Evolutionary conservation across 2,329 filamentous ascomycete genomes (phyloP).

Genomic region (Neonectria neomacrospora): DNA sequence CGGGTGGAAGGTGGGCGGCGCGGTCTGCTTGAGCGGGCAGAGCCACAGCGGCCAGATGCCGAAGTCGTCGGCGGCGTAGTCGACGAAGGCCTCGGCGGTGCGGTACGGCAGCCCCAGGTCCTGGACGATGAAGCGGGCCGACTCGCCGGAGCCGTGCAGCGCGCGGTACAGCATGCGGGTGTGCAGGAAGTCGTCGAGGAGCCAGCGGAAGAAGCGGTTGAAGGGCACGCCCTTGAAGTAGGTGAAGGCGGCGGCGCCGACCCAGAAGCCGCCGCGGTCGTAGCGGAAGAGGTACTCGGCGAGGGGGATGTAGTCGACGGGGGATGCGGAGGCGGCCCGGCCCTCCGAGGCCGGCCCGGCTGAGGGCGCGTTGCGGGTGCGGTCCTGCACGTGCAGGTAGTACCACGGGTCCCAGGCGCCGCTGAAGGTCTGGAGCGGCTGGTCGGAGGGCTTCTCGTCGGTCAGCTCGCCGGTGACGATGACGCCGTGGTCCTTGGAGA

Average conservation of each 20-base stretch:
- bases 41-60: constrained; percentile 47
- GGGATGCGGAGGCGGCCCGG: constrained; percentile 31
- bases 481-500: constrained; percentile 59
- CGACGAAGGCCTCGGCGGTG: constrained; percentile 50
- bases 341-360: background rate
- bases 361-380: background rate
- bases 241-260: constrained; percentile 67
- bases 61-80: constrained; percentile 42
- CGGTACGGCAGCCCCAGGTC: constrained; percentile 69
- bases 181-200: constrained; percentile 70
- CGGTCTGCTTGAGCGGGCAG: constrained; percentile 36
- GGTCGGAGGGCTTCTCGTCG: constrained; percentile 19
- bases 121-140: constrained; percentile 69
- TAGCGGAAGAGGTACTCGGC: constrained; percentile 69
- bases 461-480: constrained; percentile 64
- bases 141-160: constrained; percentile 66
- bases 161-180: constrained; percentile 72
- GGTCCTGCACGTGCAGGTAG: constrained; percentile 67
- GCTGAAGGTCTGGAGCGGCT: constrained; percentile 56
- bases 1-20: constrained; percentile 41
- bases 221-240: constrained; percentile 64
- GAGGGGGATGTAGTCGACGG: constrained; percentile 40
- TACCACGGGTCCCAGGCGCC: constrained; percentile 70
- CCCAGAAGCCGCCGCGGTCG: constrained; percentile 74
- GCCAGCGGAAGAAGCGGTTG: constrained; percentile 66